Conservation (phyloP, 2,329 filamentous ascomycete genomes). For the Exserohilum turcica region DNA sequence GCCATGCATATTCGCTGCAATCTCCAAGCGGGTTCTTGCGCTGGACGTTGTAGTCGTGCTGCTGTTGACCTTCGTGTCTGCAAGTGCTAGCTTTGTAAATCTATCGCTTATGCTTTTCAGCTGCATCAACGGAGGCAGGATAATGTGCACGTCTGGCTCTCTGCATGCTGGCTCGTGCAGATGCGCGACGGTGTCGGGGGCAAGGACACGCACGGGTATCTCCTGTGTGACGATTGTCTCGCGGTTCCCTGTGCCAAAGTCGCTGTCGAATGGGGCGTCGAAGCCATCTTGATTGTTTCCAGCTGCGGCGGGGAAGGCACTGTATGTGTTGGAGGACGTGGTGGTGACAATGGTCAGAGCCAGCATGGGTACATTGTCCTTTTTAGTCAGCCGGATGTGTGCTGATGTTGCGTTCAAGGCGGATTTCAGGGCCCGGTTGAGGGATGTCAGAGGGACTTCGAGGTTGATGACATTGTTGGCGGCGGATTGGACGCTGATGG, state of each 20-base stretch:
- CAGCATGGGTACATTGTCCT: constrained; percentile 82
- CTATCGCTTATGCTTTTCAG: constrained; percentile 93
- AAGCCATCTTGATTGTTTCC: constrained; percentile 35
- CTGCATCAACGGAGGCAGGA: constrained; percentile 83
- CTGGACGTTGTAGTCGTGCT: constrained; percentile 34
- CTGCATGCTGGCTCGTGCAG: constrained; percentile 90
- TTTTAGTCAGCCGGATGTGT: constrained; percentile 88
- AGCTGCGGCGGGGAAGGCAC: constrained; percentile 38
- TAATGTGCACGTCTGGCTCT: constrained; percentile 92
- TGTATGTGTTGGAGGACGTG: constrained; percentile 57
- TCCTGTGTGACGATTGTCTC: constrained; percentile 95
- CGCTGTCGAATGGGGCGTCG: constrained; percentile 32
- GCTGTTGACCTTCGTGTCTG: constrained; percentile 45
- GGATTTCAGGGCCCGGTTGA: constrained; percentile 90
- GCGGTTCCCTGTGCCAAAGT: constrained; percentile 62
- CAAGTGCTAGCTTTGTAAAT: constrained; percentile 77
- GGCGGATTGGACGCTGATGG: constrained; percentile 85
- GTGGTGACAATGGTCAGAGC: constrained; percentile 88
- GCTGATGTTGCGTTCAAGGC: constrained; percentile 81
- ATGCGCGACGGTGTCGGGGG: constrained; percentile 82
- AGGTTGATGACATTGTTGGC: constrained; percentile 93
- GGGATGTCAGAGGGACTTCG: constrained; percentile 84
- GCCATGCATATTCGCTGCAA: constrained; percentile 95
- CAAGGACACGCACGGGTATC: constrained; percentile 89
- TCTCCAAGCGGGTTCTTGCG: constrained; percentile 68